Evolutionary conservation across 495 filamentous ascomycete genomes (phyloP), one percentile per base, ranked within the genome.

Genomic region (Astrothelium subdiscretum): DNA sequence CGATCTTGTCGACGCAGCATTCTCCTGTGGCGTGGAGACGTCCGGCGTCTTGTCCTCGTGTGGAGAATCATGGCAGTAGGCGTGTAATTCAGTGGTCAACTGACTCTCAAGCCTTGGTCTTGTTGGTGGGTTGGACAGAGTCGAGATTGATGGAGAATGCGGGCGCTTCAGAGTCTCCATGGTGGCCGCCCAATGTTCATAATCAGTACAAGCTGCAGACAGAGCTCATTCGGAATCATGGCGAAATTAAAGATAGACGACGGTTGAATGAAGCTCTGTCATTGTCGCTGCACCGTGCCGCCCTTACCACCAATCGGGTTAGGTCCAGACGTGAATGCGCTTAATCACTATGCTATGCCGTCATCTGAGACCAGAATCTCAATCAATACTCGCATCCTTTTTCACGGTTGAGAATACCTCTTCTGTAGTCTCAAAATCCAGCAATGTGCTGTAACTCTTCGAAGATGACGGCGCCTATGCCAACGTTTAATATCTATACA

Each of bases 61-160:
- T 8, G 48, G 24, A 27, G 5, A 27, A 15, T 54, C 48, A 54
- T 54, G 48, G 48, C 48, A 54, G 15, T 54, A 54, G 48, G 48
- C 48, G 48, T 54, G 48, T 24, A 54, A 24, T 5, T 24, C 48
- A 15, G 11, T 54, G 48, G 48, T 54, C 48, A 54, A 54, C 24
- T 54, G 48, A 54, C 48, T 54, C 48, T 54, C 48, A 26, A 54
- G 48, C 48, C 48, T 54, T 4, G 48, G 48, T 54, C 15, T 54
- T 15, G 20, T 27, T 29, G 48, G 48, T 54, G 48, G 48, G 20
- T 29, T 54, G 5, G 48, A 26, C 48, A 54, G 15, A 29, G 48
- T 29, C 48, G 24, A 54, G 22, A 54, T 29, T 29, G 48, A 54
- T 26, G 48, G 48, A 27, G 48, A 54, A 29, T 24, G 48, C 8